Evolutionary conservation across 2,329 filamentous ascomycete species (phyloP).

Genomic region (Penicillium vulpinum): DNA sequence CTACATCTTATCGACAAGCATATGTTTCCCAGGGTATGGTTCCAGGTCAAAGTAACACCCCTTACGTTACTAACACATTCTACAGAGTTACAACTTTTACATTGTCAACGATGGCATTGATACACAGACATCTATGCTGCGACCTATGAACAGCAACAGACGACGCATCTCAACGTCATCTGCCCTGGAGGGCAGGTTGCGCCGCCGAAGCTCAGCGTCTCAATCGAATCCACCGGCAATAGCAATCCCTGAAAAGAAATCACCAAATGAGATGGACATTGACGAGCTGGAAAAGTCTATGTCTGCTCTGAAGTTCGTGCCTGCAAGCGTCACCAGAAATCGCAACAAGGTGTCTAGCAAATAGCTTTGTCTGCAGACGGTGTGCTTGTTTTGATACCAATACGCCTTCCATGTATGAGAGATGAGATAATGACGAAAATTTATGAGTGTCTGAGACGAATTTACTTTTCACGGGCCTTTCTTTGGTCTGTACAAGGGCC

Average conservation of each 20-base stretch:
- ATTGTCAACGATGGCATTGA: constrained; percentile 90
- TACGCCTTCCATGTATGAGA: neutral
- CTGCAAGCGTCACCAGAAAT: constrained; percentile 41
- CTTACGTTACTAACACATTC: neutral
- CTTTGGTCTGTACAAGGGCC: neutral
- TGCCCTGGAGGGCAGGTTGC: constrained; percentile 36
- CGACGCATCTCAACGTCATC: constrained; percentile 39
- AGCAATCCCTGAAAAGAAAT: constrained; percentile 2
- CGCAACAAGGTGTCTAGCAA: constrained; percentile 22
- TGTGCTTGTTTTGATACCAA: neutral
- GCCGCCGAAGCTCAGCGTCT: constrained; percentile 33
- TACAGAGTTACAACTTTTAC: constrained; percentile 78
- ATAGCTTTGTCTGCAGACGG: constrained; percentile 2
- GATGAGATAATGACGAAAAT: neutral
- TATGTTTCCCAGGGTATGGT: constrained; percentile 68
- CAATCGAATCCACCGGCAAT: constrained; percentile 19
- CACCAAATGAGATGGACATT: constrained; percentile 33
- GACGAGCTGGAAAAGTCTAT: constrained; percentile 44
- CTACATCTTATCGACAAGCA: constrained; percentile 95
- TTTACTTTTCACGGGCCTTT: neutral
- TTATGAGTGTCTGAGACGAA: neutral
- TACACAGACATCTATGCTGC: constrained; percentile 74
- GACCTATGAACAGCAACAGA: constrained; percentile 37
- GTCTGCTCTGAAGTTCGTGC: constrained; percentile 48
- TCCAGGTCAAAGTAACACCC: neutral